Evolutionary conservation across 1,284 basidiomycete genomes (phyloP).

Genomic region (Papiliotrema nemorosa): DNA sequence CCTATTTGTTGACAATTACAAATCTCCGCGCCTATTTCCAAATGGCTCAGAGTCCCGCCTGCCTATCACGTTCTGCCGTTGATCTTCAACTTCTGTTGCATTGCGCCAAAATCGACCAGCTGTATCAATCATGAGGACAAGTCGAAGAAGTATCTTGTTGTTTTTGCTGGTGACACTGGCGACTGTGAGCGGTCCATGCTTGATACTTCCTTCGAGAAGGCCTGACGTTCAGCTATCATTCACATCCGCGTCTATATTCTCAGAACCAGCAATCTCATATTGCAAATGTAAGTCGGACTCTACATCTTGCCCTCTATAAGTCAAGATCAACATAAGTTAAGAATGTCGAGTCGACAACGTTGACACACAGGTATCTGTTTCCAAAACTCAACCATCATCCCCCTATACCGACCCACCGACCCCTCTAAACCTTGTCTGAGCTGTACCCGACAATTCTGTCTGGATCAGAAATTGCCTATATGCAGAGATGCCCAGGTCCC

Average conservation of each 20-base stretch:
- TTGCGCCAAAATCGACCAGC: too few relatives aligned
- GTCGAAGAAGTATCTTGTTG: too few relatives aligned
- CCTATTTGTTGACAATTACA: too few relatives aligned
- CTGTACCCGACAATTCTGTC: conserved; percentile 92
- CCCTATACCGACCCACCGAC: conserved; percentile 72
- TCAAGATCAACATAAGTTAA: not conserved
- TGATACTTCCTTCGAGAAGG: too few relatives aligned
- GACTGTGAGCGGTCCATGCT: too few relatives aligned
- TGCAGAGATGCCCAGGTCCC: conserved; percentile 77
- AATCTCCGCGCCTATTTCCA: too few relatives aligned
- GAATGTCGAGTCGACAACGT: not conserved
- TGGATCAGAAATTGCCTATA: conserved; percentile 83
- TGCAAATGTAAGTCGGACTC: conserved; percentile 45
- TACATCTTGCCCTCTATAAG: not conserved
- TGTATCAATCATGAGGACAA: too few relatives aligned
- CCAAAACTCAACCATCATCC: conserved; percentile 80
- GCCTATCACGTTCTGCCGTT: too few relatives aligned
- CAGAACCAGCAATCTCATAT: conserved; percentile 39
- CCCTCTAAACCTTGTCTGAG: conserved; percentile 83
- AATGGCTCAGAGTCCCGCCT: too few relatives aligned
- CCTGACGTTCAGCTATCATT: too few relatives aligned
- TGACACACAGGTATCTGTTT: conserved; percentile 76
- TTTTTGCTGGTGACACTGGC: too few relatives aligned
- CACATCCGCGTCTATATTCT: conserved; percentile 23
- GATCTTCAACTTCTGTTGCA: too few relatives aligned